A percentile compares a stretch with the other conserved stretches of the same genome.
Evolutionary conservation across 352 stramenopile genomes (phyloP).

Genomic region (Pythium oligandrum): DNA sequence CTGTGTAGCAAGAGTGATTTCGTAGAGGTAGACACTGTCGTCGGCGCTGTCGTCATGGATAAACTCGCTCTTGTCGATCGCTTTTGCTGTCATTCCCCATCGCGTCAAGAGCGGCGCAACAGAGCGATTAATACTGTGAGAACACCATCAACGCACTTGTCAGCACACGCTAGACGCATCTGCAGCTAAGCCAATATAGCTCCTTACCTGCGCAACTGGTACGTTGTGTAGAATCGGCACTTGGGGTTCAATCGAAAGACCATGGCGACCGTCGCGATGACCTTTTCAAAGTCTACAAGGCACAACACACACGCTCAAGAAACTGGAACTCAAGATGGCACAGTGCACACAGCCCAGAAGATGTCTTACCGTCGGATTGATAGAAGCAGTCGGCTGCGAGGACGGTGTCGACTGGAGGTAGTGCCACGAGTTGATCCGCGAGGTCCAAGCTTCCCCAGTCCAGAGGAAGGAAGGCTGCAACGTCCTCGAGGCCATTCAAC

Average conservation of each 20-base stretch:
- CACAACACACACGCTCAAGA: neutral
- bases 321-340: neutral
- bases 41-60: conserved; percentile 11
- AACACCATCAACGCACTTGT: neutral
- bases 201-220: conserved; percentile 53
- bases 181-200: neutral
- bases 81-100: conserved; percentile 34
- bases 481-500: conserved; percentile 31
- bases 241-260: conserved; percentile 44
- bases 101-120: conserved; percentile 49
- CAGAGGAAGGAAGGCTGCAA: conserved; percentile 37
- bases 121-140: conserved; percentile 41
- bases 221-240: conserved; percentile 51
- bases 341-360: too few relatives aligned
- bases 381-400: conserved; percentile 74
- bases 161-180: neutral
- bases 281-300: conserved; percentile 59
- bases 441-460: conserved; percentile 41
- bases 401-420: conserved; percentile 38
- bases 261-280: conserved; percentile 56
- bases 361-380: conserved; percentile 37
- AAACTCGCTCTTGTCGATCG: conserved; percentile 31
- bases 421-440: conserved; percentile 19
- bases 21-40: conserved; percentile 57
- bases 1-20: conserved; percentile 19